Evolutionary conservation across 2,329 filamentous ascomycete genomes (phyloP), one percentile per base, ranked within the genome.

Genomic region (Zalaria sp.): DNA sequence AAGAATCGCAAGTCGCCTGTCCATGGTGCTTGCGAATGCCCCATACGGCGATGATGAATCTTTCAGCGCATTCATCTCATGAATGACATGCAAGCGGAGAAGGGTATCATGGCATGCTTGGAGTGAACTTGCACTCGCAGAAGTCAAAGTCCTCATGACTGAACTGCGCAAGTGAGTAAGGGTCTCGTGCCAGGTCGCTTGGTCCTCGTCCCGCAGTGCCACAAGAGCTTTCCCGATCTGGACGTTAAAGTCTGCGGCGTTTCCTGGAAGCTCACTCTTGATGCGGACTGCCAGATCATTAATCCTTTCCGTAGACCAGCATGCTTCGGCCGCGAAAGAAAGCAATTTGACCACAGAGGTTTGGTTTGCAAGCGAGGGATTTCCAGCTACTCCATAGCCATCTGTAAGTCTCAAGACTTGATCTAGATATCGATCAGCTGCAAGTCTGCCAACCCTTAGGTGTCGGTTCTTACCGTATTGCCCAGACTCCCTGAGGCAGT

Each of bases 401-500:
- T 32, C 29, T n/a, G 29, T n/a, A n/a, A 32, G 29, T 32, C 29
- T 32, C 38, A 44, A 32, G 11, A 44, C 43, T 34, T 48, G 43
- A 39, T 46, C 44, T 25, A 29, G 2, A 26, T 35, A 5, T 27
- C 29, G 7, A 32, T 32, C 29, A n/a, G 29, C 29, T n/a, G 29
- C 29, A 32, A 32, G 5, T 34, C 4, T n/a, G 31, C 9, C 5
- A 32, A 40, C n/a, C 27, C 18, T 18, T 18, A 18, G 18, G 2
- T 18, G 18, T 18, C 18, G 18, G 18, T 18, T 18, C 18, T 60
- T 66, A 88, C 84, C 84, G 62, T 95, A 81, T 57, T 96, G 91
- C 0, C 89, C 91, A n/a, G 88, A 93, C 57, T 95, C 87, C 56
- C 87, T 88, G 6, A 98, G 69, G 53, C 91, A 96, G 27, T 79